These are phyloP conservation scores for Hirschfeldia incana DNA, from an alignment of 345 rosid genomes.

Conservation along the genomic window DNA sequence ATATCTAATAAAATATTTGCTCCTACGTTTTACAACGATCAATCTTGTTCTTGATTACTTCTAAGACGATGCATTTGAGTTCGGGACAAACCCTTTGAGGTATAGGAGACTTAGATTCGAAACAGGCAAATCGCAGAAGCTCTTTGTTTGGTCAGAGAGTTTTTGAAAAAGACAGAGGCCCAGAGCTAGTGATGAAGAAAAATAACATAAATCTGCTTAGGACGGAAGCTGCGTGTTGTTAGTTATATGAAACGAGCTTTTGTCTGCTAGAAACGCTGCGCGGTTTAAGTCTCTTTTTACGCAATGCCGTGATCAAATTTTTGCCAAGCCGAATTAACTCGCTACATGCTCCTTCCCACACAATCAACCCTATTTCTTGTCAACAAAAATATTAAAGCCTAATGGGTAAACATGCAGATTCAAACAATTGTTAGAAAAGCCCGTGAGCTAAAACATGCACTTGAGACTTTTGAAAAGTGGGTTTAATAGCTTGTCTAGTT, in stretches of 20 bases:
- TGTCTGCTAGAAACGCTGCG: background rate
- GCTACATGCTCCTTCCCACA: no score
- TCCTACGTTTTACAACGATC: background rate
- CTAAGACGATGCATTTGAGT: background rate
- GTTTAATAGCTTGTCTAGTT: no score
- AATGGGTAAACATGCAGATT: no score
- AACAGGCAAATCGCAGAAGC: background rate
- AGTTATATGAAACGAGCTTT: background rate
- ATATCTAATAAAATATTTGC: no score
- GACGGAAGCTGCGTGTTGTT: background rate
- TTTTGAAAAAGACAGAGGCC: no score
- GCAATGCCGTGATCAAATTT: background rate
- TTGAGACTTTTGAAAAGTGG: no score
- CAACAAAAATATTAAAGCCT: no score
- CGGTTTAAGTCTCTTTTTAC: background rate
- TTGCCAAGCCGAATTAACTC: background rate
- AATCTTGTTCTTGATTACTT: background rate
- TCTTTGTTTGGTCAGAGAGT: background rate
- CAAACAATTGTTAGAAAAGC: no score
- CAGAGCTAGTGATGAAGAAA: no score
- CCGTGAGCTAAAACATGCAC: no score
- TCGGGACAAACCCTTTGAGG: background rate
- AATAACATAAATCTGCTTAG: background rate
- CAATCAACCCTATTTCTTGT: no score
- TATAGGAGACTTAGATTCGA: background rate